A percentile compares a stretch with the other conserved stretches of the same genome.
These are phyloP conservation scores for Pseudogymnoascus destructans DNA, from an alignment of 2,329 filamentous ascomycete species.

Conservation along the genomic window DNA sequence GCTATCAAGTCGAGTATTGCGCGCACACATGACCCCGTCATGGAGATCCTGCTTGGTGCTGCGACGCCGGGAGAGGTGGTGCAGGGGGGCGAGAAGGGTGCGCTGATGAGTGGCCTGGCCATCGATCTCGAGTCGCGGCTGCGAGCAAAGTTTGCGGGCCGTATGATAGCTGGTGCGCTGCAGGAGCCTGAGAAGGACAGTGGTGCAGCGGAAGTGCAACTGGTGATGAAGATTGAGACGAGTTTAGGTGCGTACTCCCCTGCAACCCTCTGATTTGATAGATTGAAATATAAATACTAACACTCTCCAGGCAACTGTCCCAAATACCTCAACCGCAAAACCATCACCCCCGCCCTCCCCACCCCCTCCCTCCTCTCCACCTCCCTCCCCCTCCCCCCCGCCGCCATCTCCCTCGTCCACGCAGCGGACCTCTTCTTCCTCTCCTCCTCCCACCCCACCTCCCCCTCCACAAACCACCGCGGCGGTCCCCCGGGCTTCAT, in stretches of 20 bases:
- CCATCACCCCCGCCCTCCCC: slow-evolving; percentile 42
- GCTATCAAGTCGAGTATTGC: slow-evolving; percentile 52
- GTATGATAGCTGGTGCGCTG: slow-evolving; percentile 51
- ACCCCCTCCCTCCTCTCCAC: slow-evolving; percentile 38
- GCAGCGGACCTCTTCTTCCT: slow-evolving; percentile 68
- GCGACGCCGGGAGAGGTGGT: slow-evolving; percentile 32
- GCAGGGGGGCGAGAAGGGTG: slow-evolving; percentile 27
- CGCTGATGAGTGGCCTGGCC: slow-evolving; percentile 47
- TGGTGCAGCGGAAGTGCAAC: slow-evolving; percentile 29
- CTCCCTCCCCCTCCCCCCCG: slow-evolving; percentile 25
- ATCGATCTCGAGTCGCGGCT: slow-evolving; percentile 55
- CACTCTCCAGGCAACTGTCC: slow-evolving; percentile 55
- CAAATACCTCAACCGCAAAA: slow-evolving; percentile 72
- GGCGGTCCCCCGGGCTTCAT: slow-evolving; percentile 66
- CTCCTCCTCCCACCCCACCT: slow-evolving; percentile 46
- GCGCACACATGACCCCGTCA: slow-evolving; percentile 53
- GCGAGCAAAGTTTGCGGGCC: slow-evolving; percentile 61
- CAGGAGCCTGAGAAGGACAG: slow-evolving; percentile 23
- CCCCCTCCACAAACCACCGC: slow-evolving; percentile 65
- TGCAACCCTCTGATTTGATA: background rate
- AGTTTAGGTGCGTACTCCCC: slow-evolving; percentile 38
- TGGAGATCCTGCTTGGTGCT: slow-evolving; percentile 44
- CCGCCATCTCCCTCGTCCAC: slow-evolving; percentile 37
- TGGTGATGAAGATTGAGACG: slow-evolving; percentile 57
- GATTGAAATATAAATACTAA: slow-evolving; percentile 13